Conservation (phyloP, 352 stramenopile species). For the Phytophthora uliginosa region DNA sequence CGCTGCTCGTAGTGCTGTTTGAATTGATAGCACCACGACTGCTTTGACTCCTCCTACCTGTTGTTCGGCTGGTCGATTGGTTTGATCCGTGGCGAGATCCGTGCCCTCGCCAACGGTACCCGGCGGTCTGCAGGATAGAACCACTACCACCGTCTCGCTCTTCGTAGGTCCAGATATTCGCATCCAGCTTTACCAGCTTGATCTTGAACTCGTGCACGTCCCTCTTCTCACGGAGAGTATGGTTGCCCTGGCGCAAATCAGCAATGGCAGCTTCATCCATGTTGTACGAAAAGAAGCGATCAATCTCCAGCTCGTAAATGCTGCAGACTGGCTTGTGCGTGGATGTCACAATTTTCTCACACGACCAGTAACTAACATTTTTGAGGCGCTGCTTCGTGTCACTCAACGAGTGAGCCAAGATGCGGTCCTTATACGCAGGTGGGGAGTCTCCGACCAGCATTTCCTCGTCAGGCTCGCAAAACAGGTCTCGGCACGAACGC, state of each 20-base stretch:
- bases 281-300: slow-evolving; percentile 81
- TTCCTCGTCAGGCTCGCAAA: slow-evolving; percentile 51
- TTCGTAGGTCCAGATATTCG: slow-evolving; percentile 82
- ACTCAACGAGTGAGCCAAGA: slow-evolving; percentile 74
- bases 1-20: slow-evolving; percentile 45
- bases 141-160: slow-evolving; percentile 31
- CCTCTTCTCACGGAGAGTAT: slow-evolving; percentile 65
- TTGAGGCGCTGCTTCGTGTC: slow-evolving; percentile 69
- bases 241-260: slow-evolving; percentile 58
- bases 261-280: slow-evolving; percentile 57
- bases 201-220: slow-evolving; percentile 79
- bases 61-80: slow-evolving; percentile 38
- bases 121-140: slow-evolving; percentile 26
- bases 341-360: slow-evolving; percentile 71
- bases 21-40: slow-evolving; percentile 42
- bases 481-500: slow-evolving; percentile 66
- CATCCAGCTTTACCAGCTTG: slow-evolving; percentile 80
- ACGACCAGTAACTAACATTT: slow-evolving; percentile 75
- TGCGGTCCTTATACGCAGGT: slow-evolving; percentile 82
- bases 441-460: slow-evolving; percentile 34
- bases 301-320: slow-evolving; percentile 78
- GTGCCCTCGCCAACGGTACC: slow-evolving; percentile 34
- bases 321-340: slow-evolving; percentile 83
- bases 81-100: slow-evolving; percentile 45
- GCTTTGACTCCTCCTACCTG: slow-evolving; percentile 36